These are phyloP conservation scores for Eucalyptus pumila DNA, from an alignment of 345 rosid genomes.

Conservation along the genomic window DNA sequence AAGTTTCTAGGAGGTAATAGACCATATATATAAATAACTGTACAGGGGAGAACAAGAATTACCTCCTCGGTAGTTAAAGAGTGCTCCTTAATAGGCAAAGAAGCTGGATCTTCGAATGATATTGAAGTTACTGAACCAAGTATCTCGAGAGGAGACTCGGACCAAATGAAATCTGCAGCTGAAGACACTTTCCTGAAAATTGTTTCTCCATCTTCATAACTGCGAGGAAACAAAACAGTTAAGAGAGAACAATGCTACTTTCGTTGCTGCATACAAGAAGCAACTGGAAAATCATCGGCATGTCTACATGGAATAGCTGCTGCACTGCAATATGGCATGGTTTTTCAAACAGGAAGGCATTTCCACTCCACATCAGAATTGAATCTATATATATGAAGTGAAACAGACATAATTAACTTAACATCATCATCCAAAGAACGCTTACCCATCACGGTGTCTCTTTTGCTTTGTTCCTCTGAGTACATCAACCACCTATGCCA, in stretches of 20 bases:
- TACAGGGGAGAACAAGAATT: neutral
- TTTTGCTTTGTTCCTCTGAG: slow-evolving; percentile 63
- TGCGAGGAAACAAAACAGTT: neutral
- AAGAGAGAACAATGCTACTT: neutral
- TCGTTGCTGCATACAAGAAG: neutral
- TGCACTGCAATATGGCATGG: neutral
- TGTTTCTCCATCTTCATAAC: slow-evolving; percentile 75
- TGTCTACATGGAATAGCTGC: neutral
- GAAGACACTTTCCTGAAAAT: slow-evolving; percentile 57
- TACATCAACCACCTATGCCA: slow-evolving; percentile 65
- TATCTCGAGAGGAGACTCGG: slow-evolving; percentile 80
- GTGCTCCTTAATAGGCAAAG: slow-evolving; percentile 48
- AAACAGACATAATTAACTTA: neutral
- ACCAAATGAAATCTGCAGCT: slow-evolving; percentile 78
- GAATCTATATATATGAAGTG: neutral
- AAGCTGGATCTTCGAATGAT: slow-evolving; percentile 51
- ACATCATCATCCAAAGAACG: neutral
- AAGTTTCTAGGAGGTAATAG: neutral
- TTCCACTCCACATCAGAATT: neutral
- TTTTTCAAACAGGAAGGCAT: neutral
- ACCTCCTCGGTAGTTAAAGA: slow-evolving; percentile 84
- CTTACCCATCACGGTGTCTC: slow-evolving; percentile 83
- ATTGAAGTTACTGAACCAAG: slow-evolving; percentile 81
- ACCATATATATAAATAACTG: neutral
- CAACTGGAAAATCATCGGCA: neutral